Conservation (phyloP, 495 filamentous ascomycete genomes). For the Penicillium mononematosum region DNA sequence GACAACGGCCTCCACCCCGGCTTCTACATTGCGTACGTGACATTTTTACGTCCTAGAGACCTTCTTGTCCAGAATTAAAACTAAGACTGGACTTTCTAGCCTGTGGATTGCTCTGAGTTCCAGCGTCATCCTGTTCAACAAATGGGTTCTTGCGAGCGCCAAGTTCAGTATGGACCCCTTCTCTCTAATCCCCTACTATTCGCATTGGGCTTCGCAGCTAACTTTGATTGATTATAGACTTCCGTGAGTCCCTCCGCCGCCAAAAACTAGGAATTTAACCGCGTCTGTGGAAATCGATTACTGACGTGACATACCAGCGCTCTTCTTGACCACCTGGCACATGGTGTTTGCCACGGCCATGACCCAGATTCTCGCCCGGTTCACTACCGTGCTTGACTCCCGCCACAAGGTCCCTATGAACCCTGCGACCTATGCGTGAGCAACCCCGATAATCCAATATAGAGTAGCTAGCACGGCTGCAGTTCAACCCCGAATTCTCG, state of each 20-base stretch:
- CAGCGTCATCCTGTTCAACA: constrained; percentile 94
- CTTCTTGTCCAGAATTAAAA: not conserved
- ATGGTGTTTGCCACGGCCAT: constrained; percentile 78
- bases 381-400: constrained; percentile 76
- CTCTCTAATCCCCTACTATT: constrained; percentile 9
- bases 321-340: constrained; percentile 88
- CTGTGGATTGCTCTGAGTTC: constrained; percentile 87
- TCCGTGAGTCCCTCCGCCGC: constrained; percentile 26
- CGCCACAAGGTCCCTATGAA: constrained; percentile 87
- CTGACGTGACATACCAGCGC: constrained; percentile 24
- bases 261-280: not conserved
- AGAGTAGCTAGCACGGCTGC: not conserved
- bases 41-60: not conserved
- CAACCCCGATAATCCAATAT: not conserved
- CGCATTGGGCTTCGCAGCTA: constrained; percentile 15
- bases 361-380: constrained; percentile 80
- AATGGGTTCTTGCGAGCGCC: constrained; percentile 81
- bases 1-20: constrained; percentile 63
- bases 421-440: constrained; percentile 69
- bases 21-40: constrained; percentile 77
- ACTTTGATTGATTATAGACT: constrained; percentile 33
- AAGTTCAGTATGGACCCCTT: constrained; percentile 66
- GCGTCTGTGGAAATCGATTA: not conserved
- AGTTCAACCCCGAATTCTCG: not conserved
- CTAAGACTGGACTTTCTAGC: constrained; percentile 43